Base-by-base conservation (phyloP, 306 rosid species). In the Alnus rubra region DNA sequence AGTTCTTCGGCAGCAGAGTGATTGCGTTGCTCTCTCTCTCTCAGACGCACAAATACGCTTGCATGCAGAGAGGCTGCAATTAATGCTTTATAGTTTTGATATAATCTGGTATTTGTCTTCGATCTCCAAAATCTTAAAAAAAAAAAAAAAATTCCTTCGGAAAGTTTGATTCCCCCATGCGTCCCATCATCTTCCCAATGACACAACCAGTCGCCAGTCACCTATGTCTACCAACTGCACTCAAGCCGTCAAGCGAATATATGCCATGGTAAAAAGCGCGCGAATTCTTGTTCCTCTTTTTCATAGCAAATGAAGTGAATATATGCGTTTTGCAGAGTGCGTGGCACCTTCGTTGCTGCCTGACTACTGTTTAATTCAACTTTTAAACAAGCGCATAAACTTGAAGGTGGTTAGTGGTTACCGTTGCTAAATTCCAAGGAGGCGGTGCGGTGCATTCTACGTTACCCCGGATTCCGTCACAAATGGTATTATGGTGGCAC, bases 91-190 rank as follows among this genome's bases (percentile, higher is more conserved):
- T 28, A 28, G 37, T 3, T 59, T 19, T 58, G 2, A 33, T 33
- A 59, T 28, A 28, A 28, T 59, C 7, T 28, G 33, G 37, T 23
- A 23, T 58, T 12, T 58, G 15, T 59, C 37, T 59, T 28, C 28
- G 28, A 23, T 23, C 35, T 67, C 30, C 49, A 37, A 7, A 44
- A 14, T 9, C 72, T 39, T 42, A 0, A 42, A 68, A 67, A 2
- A 67, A 18, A 42, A 16, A 23, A 23, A 67, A 2, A 67, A 42
- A 42, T 16, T 18, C 3, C 7, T 37, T 37, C 7, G 44, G 48
- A 39, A 67, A 59, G 65, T 67, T 37, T 68, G 51, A 44, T 68
- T 39, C 72, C 30, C 15, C 51, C 72, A 39, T 68, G 30, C 12
- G 31, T 39, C 2, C 4, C 37, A 9, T 23, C 15, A 4, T 28